These are phyloP conservation scores for Zygosaccharomyces kombuchaensis DNA, from an alignment of 805 yeast genomes.

Conservation along the genomic window DNA sequence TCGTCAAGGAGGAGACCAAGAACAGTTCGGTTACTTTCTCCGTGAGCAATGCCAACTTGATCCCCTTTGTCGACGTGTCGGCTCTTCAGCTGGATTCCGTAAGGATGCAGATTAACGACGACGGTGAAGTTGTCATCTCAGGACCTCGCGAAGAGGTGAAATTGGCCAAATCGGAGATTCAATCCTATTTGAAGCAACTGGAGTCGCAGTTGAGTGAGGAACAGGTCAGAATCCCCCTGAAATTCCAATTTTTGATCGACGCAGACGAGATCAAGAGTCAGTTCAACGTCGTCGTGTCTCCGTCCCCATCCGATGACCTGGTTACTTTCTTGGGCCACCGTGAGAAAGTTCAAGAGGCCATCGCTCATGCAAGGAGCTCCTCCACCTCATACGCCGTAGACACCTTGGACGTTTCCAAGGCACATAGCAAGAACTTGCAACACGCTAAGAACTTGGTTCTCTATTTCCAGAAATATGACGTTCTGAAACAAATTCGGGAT, in stretches of 20 bases:
- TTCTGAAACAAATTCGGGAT: slow-evolving; percentile 41
- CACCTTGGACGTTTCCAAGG: slow-evolving; percentile 75
- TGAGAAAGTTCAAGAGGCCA: slow-evolving; percentile 56
- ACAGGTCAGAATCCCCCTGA: slow-evolving; percentile 59
- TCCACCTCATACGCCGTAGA: slow-evolving; percentile 60
- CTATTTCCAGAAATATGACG: slow-evolving; percentile 52
- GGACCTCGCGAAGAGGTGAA: slow-evolving; percentile 71
- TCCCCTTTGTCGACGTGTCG: slow-evolving; percentile 32
- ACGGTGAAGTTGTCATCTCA: slow-evolving; percentile 45
- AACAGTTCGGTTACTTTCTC: slow-evolving; percentile 46
- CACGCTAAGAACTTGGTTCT: slow-evolving; percentile 78
- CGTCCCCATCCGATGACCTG: slow-evolving; percentile 39
- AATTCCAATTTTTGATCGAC: slow-evolving; percentile 67
- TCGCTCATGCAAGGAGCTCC: slow-evolving; percentile 53
- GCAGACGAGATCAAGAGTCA: slow-evolving; percentile 47
- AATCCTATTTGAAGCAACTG: slow-evolving; percentile 42
- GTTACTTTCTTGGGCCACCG: slow-evolving; percentile 65
- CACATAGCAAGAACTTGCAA: slow-evolving; percentile 72
- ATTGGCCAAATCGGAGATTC: slow-evolving; percentile 50
- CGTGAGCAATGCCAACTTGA: slow-evolving; percentile 38
- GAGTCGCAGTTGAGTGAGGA: slow-evolving; percentile 46
- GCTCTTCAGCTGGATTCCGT: slow-evolving; percentile 21
- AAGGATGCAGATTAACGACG: slow-evolving; percentile 21
- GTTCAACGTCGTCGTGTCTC: slow-evolving; percentile 58
- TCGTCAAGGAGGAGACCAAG: slow-evolving; percentile 73